Evolutionary conservation across 2,329 filamentous ascomycete species (phyloP), one percentile per base, ranked within the genome.

Genomic region (Dothideomycetes sp.): DNA sequence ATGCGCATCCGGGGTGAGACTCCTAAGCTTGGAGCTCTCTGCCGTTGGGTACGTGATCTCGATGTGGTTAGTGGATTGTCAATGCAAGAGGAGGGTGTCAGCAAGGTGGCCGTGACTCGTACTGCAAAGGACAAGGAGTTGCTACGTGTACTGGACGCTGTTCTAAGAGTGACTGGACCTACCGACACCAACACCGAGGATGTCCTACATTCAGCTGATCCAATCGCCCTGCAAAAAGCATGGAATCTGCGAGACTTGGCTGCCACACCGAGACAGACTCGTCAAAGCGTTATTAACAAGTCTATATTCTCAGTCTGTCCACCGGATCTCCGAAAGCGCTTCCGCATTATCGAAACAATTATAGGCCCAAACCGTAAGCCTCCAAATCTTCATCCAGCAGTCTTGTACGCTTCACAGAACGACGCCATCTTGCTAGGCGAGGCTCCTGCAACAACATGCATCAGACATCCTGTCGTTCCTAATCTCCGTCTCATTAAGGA

Each of bases 1-100:
- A 84, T 84, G 80, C 69, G 72, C 20, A 76, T 84, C 13, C 65
- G 79, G n/a, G 64, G 67, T 3, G 70, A 83, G 46, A 69, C 73
- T 13, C 80, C 80, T 0, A 81, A 81, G 49, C 61, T 84, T 0
- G 80, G 80, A 15, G 78, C 80, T 1, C 59, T 84, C 6, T 83
- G 79, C 56, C 74, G 80, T 43, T 84, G 80, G 80, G 80, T 84
- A 4, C 71, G 80, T 43, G 79, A 82, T 52, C 63, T 84, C 18
- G 80, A 84, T 51, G 74, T 82, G 17, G 74, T 82, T 35, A 80
- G 75, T 48, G 78, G 78, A 2, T 60, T 82, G 6, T 76, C 76
- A 3, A 74, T 76, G 16, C 65, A 72, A 39, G 63, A 73, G 0
- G 64, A 64, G 2, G 66, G 67, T 3, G 58, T 62, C 32, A 55